Conservation (phyloP, 495 filamentous ascomycete species). For the Hypoxylon trugodes region DNA sequence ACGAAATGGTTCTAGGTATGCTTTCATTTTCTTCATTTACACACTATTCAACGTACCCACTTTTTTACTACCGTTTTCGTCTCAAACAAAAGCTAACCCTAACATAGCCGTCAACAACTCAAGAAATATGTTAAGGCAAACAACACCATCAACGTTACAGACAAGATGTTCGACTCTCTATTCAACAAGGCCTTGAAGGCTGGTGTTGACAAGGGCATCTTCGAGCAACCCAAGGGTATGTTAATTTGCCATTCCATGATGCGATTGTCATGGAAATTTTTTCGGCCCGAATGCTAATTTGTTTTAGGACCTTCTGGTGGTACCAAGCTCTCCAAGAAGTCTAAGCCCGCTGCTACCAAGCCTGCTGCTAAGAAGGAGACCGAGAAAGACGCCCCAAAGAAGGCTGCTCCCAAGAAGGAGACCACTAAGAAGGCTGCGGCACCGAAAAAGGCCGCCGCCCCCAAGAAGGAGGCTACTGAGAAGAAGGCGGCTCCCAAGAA, state of each 20-base stretch:
- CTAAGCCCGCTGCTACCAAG: slow-evolving; percentile 52
- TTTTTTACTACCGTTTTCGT: slow-evolving; percentile 13
- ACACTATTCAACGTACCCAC: not conserved
- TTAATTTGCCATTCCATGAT: not conserved
- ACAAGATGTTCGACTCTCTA: slow-evolving; percentile 82
- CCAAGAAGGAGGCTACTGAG: slow-evolving; percentile 58
- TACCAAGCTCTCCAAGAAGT: slow-evolving; percentile 96
- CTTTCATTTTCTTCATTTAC: slow-evolving; percentile 15
- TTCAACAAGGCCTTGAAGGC: slow-evolving; percentile 92
- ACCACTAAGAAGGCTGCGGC: slow-evolving; percentile 52
- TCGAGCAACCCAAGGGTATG: slow-evolving; percentile 95
- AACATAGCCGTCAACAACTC: slow-evolving; percentile 83
- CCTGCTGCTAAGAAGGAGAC: slow-evolving; percentile 58
- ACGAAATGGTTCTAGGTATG: slow-evolving; percentile 71
- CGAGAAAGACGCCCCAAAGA: slow-evolving; percentile 57
- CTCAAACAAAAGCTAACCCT: slow-evolving; percentile 45
- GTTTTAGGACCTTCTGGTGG: slow-evolving; percentile 83
- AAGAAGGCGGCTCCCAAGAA: slow-evolving; percentile 62
- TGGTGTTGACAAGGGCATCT: slow-evolving; percentile 89
- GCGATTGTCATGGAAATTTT: not conserved
- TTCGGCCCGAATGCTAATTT: slow-evolving; percentile 20
- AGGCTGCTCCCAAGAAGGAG: slow-evolving; percentile 49
- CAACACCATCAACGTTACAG: slow-evolving; percentile 81
- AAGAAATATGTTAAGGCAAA: slow-evolving; percentile 99
- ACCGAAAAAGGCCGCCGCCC: slow-evolving; percentile 52